Evolutionary conservation across 805 yeast genomes (phyloP), one percentile per base, ranked within the genome.

Genomic region (Starmerella bacillaris): DNA sequence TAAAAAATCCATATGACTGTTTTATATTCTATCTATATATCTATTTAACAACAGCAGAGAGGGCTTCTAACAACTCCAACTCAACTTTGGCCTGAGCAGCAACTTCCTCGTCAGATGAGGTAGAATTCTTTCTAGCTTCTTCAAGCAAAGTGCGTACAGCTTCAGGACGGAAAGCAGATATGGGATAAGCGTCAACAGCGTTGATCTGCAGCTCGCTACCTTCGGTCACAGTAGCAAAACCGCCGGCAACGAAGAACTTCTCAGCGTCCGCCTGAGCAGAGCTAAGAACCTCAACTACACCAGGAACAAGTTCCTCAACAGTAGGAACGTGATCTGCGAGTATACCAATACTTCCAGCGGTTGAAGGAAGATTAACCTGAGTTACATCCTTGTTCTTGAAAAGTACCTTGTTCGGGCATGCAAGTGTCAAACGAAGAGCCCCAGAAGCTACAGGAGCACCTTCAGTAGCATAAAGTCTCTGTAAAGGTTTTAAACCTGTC

Each of bases 321-420:
- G 78, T 72, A 53, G 98, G 96, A 54, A 89, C 94, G 73, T 89
- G 98, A 67, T 80, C 77, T 51, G 96, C 94, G 56, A 89, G 67
- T 47, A 89, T 72, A 79, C 98, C 98, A 62, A 86, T 72, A 57
- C 79, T 92, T 59, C 98, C 98, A 48, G 89, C 74, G 53, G 76
- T 68, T 45, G 94, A 92, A 55, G 98, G 98, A 49, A 89, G 68
- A 66, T 89, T 89, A 50, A 89, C 96, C 68, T 89, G 82, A 54
- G 64, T 52, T 36, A 44, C 67, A 60, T 41, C 39, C 36, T 37
- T 26, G 44, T 40, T 39, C 41, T 37, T 35, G 43, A 36, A 47
- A 21, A 49, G 39, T 26, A 44, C 29, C 29, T 29, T 28, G 47
- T 79, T 83, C 47, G 98, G 98, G 51, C 84, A 70, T 39, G 94